Evolutionary conservation across 257 asterid genomes (phyloP), one percentile per base, ranked within the genome.

Genomic region (Plantago ovata): DNA sequence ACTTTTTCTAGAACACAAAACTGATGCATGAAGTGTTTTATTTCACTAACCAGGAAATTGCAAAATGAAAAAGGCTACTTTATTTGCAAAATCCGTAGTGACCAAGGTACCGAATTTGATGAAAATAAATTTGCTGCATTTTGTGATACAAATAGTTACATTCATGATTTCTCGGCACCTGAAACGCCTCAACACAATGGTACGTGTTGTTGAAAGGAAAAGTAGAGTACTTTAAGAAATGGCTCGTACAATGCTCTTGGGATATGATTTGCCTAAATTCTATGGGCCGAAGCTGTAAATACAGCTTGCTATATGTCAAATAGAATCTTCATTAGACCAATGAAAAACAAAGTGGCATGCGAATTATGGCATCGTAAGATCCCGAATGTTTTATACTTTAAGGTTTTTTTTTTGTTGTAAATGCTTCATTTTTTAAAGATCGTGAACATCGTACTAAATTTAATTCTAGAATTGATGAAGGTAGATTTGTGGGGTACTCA

Each of bases 81-180:
- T 18, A 1, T n/a, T 47, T 6, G 12, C 9, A n/a, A 11, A n/a
- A 47, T 47, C 7, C 20, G 12, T 14, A 47, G 28, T 16, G 53
- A 47, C 1, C 53, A 18, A 14, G 53, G 53, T 14, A 47, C 53
- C 16, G 23, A 47, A 11, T 47, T 43, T n/a, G 49, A 43, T 43
- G 1, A 43, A 43, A 4, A 10, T 9, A 0, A 10, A 11, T 43
- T 43, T 43, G 14, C 49, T 43, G 10, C 16, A 43, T 43, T 43
- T 15, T 43, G 49, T 11, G 49, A 43, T 43, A 15, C 10, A 43
- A 43, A 43, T 43, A 15, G 49, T 0, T 43, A 43, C 13, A 43
- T n/a, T 5, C 49, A 43, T 43, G n/a, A n/a, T n/a, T n/a, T n/a
- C n/a, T n/a, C n/a, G n/a, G 49, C 49, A 11, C 49, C 49, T 43